Evolutionary conservation across 768 basidiomycete genomes (phyloP).

Genomic region (Suillus clintonianus): DNA sequence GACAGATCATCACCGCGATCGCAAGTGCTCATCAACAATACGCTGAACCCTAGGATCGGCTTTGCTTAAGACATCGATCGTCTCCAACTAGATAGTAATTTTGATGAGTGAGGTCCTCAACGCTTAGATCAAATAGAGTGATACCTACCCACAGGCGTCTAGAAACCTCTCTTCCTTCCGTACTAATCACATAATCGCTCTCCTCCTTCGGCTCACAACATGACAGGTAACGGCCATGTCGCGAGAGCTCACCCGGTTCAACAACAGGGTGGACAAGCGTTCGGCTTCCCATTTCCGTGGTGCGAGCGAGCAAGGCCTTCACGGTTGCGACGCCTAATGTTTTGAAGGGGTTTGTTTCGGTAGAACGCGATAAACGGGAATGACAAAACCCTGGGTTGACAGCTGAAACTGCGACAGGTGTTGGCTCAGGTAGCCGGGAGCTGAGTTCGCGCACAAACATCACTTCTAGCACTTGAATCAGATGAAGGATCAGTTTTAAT

Average conservation of each 20-base stretch:
- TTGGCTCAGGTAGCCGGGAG: conserved; percentile 21
- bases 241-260: not conserved
- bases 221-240: conserved; percentile 33
- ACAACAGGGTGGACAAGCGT: conserved; percentile 35
- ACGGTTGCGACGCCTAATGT: conserved; percentile 2
- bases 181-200: conserved; percentile 33
- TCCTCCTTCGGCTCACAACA: conserved; percentile 27
- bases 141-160: conserved; percentile 36
- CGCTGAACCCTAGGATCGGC: conserved; percentile 19
- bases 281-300: conserved; percentile 34
- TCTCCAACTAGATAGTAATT: conserved; percentile 11
- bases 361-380: conserved; percentile 24
- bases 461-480: conserved; percentile 28
- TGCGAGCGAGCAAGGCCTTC: conserved; percentile 19
- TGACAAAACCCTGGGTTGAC: conserved; percentile 35
- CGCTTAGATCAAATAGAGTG: not conserved
- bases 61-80: conserved; percentile 15
- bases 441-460: conserved; percentile 36
- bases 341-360: not conserved
- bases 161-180: conserved; percentile 31
- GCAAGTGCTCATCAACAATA: conserved; percentile 5
- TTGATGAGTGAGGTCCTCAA: not conserved
- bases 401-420: conserved; percentile 24
- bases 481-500: not conserved
- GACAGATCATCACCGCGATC: too few species aligned